Percentiles rank a stretch among this genome's conserved stretches.
These are phyloP conservation scores for Blastobotrys proliferans DNA, from an alignment of 1,139 yeast genomes.

Conservation along the genomic window DNA sequence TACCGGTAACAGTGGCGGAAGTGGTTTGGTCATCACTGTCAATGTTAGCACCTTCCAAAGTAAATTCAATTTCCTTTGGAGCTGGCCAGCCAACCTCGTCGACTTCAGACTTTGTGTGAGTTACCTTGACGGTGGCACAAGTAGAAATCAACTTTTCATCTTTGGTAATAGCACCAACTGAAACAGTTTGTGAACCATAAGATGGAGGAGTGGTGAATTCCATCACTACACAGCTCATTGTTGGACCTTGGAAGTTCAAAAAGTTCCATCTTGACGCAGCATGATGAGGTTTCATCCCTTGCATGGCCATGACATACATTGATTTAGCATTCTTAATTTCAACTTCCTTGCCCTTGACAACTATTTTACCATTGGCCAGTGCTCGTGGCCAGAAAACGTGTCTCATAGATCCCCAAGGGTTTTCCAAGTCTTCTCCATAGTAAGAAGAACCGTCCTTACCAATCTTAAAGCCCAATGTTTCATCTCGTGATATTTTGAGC, in stretches of 20 bases:
- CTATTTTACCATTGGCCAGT: conserved; percentile 58
- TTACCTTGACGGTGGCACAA: conserved; percentile 60
- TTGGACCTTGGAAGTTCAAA: conserved; percentile 76
- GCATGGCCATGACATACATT: conserved; percentile 96
- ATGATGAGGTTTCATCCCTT: conserved; percentile 99
- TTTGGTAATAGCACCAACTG: conserved; percentile 68
- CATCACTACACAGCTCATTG: conserved; percentile 78
- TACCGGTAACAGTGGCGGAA: conserved; percentile 32
- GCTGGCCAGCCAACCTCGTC: conserved; percentile 91
- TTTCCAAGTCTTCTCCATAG: conserved; percentile 68
- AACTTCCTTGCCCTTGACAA: conserved; percentile 32
- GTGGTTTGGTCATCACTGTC: conserved; percentile 37
- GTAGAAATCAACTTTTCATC: conserved; percentile 62
- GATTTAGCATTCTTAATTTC: conserved; percentile 46
- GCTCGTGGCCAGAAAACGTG: conserved; percentile 96
- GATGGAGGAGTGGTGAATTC: conserved; percentile 93
- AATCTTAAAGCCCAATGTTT: conserved; percentile 76
- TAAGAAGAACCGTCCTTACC: conserved; percentile 82
- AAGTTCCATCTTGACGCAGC: conserved; percentile 98
- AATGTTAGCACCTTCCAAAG: conserved; percentile 47
- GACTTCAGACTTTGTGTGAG: conserved; percentile 53
- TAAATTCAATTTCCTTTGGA: conserved; percentile 64
- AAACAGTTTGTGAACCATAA: conserved; percentile 77
- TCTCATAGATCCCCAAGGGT: conserved; percentile 98
- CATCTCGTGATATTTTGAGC: conserved; percentile 53